These are phyloP conservation scores for Phylloboletellus chloephorus DNA, from an alignment of 1,284 basidiomycete genomes.

Conservation along the genomic window DNA sequence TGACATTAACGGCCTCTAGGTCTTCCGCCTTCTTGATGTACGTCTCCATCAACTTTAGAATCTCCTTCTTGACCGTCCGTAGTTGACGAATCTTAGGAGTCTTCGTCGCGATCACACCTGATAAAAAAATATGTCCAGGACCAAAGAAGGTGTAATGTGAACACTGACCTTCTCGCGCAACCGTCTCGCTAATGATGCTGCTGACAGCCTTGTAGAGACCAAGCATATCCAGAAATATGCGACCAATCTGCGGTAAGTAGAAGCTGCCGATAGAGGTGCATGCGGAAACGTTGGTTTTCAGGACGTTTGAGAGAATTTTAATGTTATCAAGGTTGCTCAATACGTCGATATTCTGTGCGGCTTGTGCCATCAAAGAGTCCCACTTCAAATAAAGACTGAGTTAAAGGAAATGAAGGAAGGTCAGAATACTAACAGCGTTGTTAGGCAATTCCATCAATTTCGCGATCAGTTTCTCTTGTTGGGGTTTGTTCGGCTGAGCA, in stretches of 20 bases:
- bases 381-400: slow-evolving; percentile 50
- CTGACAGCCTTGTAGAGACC: slow-evolving; percentile 97
- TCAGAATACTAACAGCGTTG: slow-evolving; percentile 66
- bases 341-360: slow-evolving; percentile 90
- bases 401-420: slow-evolving; percentile 1
- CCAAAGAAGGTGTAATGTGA: not conserved
- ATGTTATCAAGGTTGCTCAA: slow-evolving; percentile 90
- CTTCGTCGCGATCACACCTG: slow-evolving; percentile 91
- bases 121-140: slow-evolving; percentile 7
- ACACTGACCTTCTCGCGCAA: slow-evolving; percentile 74
- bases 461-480: slow-evolving; percentile 91
- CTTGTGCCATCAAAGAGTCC: slow-evolving; percentile 97
- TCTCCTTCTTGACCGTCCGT: slow-evolving; percentile 98
- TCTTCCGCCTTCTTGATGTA: slow-evolving; percentile 98
- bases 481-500: slow-evolving; percentile 95
- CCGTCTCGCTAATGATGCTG: slow-evolving; percentile 94
- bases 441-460: slow-evolving; percentile 98
- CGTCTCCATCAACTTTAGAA: slow-evolving; percentile 94
- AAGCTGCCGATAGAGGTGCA: slow-evolving; percentile 96
- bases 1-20: slow-evolving; percentile 85
- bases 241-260: slow-evolving; percentile 94
- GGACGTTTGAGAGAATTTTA: slow-evolving; percentile 94
- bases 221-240: slow-evolving; percentile 98
- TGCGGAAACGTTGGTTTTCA: slow-evolving; percentile 98
- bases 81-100: slow-evolving; percentile 95